Percentiles rank a stretch among this genome's conserved stretches.
Conservation (phyloP, 164 flowering plant genomes). For the Litsea cubeba region DNA sequence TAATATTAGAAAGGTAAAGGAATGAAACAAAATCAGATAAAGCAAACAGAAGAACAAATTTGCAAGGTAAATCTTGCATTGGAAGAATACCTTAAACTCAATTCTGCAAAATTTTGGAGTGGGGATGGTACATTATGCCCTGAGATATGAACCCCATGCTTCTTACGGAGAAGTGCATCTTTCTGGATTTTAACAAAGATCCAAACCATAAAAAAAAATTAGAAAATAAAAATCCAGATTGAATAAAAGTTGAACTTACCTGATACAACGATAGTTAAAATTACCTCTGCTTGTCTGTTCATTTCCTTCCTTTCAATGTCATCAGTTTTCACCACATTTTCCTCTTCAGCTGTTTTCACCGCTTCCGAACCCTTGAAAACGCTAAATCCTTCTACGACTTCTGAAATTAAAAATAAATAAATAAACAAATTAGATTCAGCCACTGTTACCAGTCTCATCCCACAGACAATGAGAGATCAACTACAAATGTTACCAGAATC, state of each 20-base stretch:
- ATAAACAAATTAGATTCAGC: background rate
- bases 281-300: constrained; percentile 72
- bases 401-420: constrained; percentile 23
- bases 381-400: constrained; percentile 59
- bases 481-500: constrained; percentile 23
- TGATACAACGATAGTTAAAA: background rate
- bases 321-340: constrained; percentile 18
- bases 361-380: constrained; percentile 59
- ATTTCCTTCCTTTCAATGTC: constrained; percentile 46
- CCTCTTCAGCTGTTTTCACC: constrained; percentile 18
- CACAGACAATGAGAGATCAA: background rate
- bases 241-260: no score
- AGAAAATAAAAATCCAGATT: background rate
- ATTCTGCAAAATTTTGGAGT: constrained; percentile 55
- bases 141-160: constrained; percentile 64
- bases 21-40: background rate
- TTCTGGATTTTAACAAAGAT: constrained; percentile 30
- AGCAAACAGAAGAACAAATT: background rate
- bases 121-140: constrained; percentile 78
- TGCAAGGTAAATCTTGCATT: background rate
- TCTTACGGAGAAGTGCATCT: constrained; percentile 66
- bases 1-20: background rate
- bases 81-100: constrained; percentile 52
- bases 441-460: background rate
- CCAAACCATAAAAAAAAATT: background rate